Evolutionary conservation across 2,329 filamentous ascomycete species (phyloP), one percentile per base, ranked within the genome.

Genomic region (Lachnellula willkommii): DNA sequence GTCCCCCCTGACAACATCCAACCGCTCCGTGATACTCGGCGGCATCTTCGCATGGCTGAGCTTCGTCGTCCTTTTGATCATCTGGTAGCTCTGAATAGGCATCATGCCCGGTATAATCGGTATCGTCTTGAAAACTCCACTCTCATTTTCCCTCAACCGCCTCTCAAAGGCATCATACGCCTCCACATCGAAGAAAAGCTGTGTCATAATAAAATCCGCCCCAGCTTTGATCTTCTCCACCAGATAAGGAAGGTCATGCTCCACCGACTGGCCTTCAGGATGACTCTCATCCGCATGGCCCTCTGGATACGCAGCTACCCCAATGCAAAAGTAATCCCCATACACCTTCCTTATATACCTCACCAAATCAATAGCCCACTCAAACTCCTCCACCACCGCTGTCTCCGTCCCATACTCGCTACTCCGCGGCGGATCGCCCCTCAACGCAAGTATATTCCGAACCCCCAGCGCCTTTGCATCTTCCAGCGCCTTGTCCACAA

Each of bases 171-270:
- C 77, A 54, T 85, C 81, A 69, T 95, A 99, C 17, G 89, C 89
- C 3, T 88, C 79, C 24, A 91, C 81, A 69, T 97, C 91, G 72
- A 96, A 99, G 73, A 96, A 97, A 8, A 99, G 79, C 72, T 99
- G 94, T 1, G 94, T 97, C 90, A 99, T 96, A 73, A 99, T 88
- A 69, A 99, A 99, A 73, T 97, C 92, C 50, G 92, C 94, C 1
- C 94, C 94, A 3, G 94, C 94, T 65, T 87, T 79, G 1, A 87
- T 88, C 79, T 99, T 99, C 63, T 96, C 91, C 11, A 95, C 83
- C 53, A 99, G 78, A 67, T 88, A 95, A 0, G 92, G 89, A 57
- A 99, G 74, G 73, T 99, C 94, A 60, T 88, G 81, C 66, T 95
- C 89, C 39, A 85, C 68, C 63, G 79, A 83, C 72, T 87, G 83